Evolutionary conservation across 495 filamentous ascomycete genomes (phyloP).

Genomic region (Staphylotrichum tortipilum): DNA sequence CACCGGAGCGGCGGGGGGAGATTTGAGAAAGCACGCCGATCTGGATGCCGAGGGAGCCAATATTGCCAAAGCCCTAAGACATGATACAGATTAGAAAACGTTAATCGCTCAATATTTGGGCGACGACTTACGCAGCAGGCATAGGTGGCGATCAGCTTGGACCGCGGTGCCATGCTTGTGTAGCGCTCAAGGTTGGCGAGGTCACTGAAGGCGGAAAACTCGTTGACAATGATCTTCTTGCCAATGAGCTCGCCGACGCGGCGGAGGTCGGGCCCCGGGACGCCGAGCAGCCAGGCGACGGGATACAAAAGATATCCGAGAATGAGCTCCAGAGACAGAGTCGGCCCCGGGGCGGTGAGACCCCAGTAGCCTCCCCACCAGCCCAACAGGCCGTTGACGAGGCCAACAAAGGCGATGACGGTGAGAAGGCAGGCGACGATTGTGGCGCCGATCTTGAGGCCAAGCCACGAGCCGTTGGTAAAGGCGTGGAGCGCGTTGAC

Average conservation of each 20-base stretch:
- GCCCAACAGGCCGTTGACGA: conserved; percentile 68
- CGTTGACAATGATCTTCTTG: conserved; percentile 71
- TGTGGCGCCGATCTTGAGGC: conserved; percentile 82
- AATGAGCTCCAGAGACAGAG: conserved; percentile 66
- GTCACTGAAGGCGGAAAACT: conserved; percentile 53
- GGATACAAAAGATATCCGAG: conserved; percentile 80
- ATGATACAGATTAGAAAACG: conserved; percentile 53
- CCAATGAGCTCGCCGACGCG: conserved; percentile 74
- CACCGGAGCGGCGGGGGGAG: conserved; percentile 60
- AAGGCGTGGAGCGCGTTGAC: conserved; percentile 79
- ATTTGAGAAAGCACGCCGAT: conserved; percentile 80
- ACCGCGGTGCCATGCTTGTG: conserved; percentile 52
- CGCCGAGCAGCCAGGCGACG: conserved; percentile 77
- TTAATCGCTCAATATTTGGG: neutral
- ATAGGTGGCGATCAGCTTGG: conserved; percentile 80
- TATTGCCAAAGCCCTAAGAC: conserved; percentile 72
- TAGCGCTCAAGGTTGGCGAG: conserved; percentile 58
- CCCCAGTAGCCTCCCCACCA: conserved; percentile 87
- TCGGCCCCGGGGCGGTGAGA: conserved; percentile 47
- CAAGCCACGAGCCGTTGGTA: conserved; percentile 78
- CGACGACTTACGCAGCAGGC: conserved; percentile 62
- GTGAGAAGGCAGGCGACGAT: conserved; percentile 71
- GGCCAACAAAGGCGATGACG: conserved; percentile 70
- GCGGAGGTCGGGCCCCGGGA: conserved; percentile 61
- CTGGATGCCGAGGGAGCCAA: conserved; percentile 74